Percentiles rank a stretch among this genome's conserved stretches.
These are phyloP conservation scores for Haplographium delicatum DNA, from an alignment of 495 filamentous ascomycete genomes.

Conservation along the genomic window DNA sequence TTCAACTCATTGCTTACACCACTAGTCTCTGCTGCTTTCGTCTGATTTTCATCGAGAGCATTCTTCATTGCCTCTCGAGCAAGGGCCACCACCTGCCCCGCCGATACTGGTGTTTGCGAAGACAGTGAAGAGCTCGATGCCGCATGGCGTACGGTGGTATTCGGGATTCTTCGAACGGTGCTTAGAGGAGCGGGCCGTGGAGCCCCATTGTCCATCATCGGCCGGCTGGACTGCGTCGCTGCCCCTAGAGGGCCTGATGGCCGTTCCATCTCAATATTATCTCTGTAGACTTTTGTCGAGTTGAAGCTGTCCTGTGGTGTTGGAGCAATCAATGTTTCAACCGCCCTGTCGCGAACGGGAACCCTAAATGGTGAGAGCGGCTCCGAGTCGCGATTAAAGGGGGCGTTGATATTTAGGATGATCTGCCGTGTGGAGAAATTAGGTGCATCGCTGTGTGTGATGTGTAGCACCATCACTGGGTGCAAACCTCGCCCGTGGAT, in stretches of 20 bases:
- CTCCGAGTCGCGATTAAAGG: neutral
- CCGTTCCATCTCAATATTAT: slow-evolving; percentile 23
- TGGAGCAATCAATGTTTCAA: slow-evolving; percentile 23
- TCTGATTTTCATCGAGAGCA: slow-evolving; percentile 63
- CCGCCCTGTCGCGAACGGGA: slow-evolving; percentile 10
- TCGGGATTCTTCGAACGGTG: slow-evolving; percentile 20
- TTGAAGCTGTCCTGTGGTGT: slow-evolving; percentile 11
- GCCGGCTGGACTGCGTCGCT: slow-evolving; percentile 25
- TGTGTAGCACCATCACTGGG: slow-evolving; percentile 9
- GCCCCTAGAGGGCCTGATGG: slow-evolving; percentile 22
- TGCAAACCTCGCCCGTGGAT: neutral
- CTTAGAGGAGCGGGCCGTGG: slow-evolving; percentile 18
- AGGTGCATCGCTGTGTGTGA: slow-evolving; percentile 8
- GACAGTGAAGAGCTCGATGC: slow-evolving; percentile 24
- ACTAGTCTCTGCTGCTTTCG: slow-evolving; percentile 60
- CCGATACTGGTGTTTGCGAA: slow-evolving; percentile 31
- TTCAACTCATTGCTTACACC: slow-evolving; percentile 65
- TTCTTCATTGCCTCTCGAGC: slow-evolving; percentile 61
- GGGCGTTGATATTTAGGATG: neutral
- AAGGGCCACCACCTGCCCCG: slow-evolving; percentile 47
- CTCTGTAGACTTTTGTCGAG: neutral
- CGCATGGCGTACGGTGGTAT: slow-evolving; percentile 18
- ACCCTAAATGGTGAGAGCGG: neutral
- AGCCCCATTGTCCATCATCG: slow-evolving; percentile 11
- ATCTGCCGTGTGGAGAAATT: neutral